Base-by-base conservation (phyloP, 106 monocot species). In the Allium cepa region DNA sequence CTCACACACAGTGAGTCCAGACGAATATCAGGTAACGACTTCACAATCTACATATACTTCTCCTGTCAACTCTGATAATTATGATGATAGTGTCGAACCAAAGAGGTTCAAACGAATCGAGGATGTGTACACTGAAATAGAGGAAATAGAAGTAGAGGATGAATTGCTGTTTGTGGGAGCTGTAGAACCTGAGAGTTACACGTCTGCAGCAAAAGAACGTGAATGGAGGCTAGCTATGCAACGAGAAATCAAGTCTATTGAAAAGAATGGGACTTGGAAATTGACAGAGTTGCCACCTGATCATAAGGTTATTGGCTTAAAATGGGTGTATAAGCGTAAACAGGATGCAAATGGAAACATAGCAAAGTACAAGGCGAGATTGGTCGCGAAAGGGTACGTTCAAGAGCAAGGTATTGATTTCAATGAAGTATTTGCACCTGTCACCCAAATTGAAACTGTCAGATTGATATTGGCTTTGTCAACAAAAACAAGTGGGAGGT, bases 241-340 rank as follows among this genome's bases (percentile, higher is more conserved):
- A 56, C 55, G n/a, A 56, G 55, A 60, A 60, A 18, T 60, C 9
- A 16, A 26, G 10, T 9, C 8, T 1, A 60, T 60, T 16, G 60
- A 60, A 26, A 60, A 60, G 60, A 60, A 60, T 16, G 26, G 26
- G 16, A 60, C 60, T 18, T 60, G 60, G 60, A 14, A 11, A 11
- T 18, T 60, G 17, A 60, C 60, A 9, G 60, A 60, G 13, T 60
- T 60, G 60, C 60, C 60, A 60, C 60, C 60, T 17, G 60, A 26
- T 14, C 16, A 16, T 16, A 60, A 60, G 17, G 18, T 26, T 26
- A 60, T 60, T 18, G 60, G 17, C 16, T 11, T 60, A 11, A 60
- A 60, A 26, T 26, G 60, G 60, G 17, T 60, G 13, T 60, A 60
- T 16, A 60, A 60, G 60, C 60, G 17, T 10, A 60, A 60, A 26